Percentiles rank a stretch among this genome's conserved stretches.
Evolutionary conservation across 805 yeast species (phyloP).

Genomic region (baker's yeast (Saccharomyces cerevisiae)): DNA sequence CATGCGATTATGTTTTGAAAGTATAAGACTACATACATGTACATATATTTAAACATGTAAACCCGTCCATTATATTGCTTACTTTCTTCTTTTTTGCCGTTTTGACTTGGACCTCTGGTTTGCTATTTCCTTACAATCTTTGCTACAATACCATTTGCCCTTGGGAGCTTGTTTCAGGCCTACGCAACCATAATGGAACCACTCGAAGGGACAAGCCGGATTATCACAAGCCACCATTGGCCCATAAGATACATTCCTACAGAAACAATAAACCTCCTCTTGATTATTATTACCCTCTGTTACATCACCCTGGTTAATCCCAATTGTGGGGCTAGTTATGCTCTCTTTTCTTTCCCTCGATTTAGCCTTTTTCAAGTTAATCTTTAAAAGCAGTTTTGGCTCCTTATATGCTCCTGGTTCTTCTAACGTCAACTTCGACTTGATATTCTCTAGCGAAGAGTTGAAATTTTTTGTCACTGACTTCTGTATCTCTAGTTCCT

Average conservation of each 20-base stretch:
- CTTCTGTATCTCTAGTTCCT: conserved; percentile 6
- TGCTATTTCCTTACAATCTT: conserved; percentile 21
- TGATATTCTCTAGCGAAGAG: not conserved
- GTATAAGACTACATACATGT: conserved; percentile 1
- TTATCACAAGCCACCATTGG: conserved; percentile 91
- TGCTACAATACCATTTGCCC: conserved; percentile 69
- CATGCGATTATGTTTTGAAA: not conserved
- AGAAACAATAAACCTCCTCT: conserved; percentile 36
- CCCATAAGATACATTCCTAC: conserved; percentile 47
- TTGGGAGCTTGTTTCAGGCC: conserved; percentile 45
- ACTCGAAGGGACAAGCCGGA: conserved; percentile 57
- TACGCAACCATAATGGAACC: conserved; percentile 78
- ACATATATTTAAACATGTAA: not conserved
- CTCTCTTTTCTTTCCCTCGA: conserved; percentile 5
- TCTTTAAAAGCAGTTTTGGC: conserved; percentile 1
- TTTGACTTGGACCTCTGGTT: not conserved
- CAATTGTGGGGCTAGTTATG: conserved; percentile 1
- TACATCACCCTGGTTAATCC: conserved; percentile 1
- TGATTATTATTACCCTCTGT: conserved; percentile 1
- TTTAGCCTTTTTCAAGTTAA: conserved; percentile 3
- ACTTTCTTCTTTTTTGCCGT: conserved; percentile 3
- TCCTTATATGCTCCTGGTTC: not conserved
- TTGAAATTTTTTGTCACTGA: not conserved
- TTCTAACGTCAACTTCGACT: not conserved
- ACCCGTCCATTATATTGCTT: not conserved